phyloP scores from a whole-genome alignment of 441 rosid genomes.

The Erodium texanum region DNA sequence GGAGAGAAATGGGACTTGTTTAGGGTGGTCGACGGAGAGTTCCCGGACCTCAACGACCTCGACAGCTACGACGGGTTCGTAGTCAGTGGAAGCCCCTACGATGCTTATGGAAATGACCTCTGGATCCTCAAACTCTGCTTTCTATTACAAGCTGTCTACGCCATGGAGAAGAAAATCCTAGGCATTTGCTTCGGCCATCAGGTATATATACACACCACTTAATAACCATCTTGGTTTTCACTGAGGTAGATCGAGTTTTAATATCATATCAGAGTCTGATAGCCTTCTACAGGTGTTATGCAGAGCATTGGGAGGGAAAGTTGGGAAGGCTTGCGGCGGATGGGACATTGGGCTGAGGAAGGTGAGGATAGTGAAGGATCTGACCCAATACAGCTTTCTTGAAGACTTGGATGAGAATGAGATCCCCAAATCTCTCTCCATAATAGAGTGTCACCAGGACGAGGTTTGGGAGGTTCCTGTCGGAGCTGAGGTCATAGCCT shows the following conservation, averaged over 20 bases:
- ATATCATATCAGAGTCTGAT: no score
- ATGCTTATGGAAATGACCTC: conserved; percentile 60
- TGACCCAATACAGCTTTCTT: background rate
- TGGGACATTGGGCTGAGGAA: conserved; percentile 66
- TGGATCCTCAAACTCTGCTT: conserved; percentile 71
- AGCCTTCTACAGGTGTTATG: conserved; percentile 74
- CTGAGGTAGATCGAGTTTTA: no score
- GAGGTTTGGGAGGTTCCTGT: conserved; percentile 70
- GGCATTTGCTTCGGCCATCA: conserved; percentile 92
- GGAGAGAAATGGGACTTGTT: conserved; percentile 70
- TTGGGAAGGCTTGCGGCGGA: conserved; percentile 54
- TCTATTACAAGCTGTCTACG: conserved; percentile 42
- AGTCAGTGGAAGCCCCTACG: conserved; percentile 66
- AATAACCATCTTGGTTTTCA: no score
- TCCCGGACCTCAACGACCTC: conserved; percentile 54
- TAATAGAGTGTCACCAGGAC: conserved; percentile 73
- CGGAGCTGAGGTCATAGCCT: conserved; percentile 58
- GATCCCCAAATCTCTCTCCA: conserved; percentile 35
- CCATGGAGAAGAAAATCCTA: conserved; percentile 67
- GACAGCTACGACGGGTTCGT: conserved; percentile 63
- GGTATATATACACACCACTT: no score
- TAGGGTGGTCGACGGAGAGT: conserved; percentile 67
- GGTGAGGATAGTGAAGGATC: conserved; percentile 44
- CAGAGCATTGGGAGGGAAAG: conserved; percentile 64
- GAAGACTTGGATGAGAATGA: background rate